Conservation (phyloP, 2,329 filamentous ascomycete species). For the Graphilbum sp. region DNA sequence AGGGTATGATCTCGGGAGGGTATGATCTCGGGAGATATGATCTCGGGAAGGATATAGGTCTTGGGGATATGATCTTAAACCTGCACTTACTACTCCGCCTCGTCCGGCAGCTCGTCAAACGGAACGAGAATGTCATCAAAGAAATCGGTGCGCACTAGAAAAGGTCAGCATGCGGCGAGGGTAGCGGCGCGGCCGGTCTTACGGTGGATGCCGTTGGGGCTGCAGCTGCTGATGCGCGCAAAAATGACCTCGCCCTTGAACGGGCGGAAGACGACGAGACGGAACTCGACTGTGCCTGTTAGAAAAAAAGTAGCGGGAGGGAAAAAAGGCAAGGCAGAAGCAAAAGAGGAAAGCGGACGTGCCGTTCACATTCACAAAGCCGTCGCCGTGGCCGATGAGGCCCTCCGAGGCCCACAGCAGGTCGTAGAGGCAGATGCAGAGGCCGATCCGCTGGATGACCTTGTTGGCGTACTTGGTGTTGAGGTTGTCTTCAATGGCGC, state of each 20-base stretch:
- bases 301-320: conserved; percentile 2
- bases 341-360: conserved; percentile 7
- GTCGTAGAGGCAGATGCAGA: conserved; percentile 89
- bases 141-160: conserved; percentile 65
- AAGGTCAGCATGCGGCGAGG: not conserved
- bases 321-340: not conserved
- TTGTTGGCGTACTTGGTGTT: conserved; percentile 96
- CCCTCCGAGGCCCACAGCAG: conserved; percentile 81
- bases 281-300: conserved; percentile 59
- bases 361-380: conserved; percentile 90
- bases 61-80: too few species aligned
- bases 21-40: too few species aligned
- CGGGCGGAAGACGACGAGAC: conserved; percentile 82
- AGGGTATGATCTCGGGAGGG: too few species aligned
- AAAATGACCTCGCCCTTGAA: conserved; percentile 89
- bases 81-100: conserved; percentile 57
- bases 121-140: conserved; percentile 85
- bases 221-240: conserved; percentile 61
- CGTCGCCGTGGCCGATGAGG: conserved; percentile 81
- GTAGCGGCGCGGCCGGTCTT: not conserved
- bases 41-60: too few species aligned
- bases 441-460: conserved; percentile 81
- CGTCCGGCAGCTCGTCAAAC: conserved; percentile 55
- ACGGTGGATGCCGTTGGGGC: conserved; percentile 12
- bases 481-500: conserved; percentile 90